Evolutionary conservation across 2,329 filamentous ascomycete species (phyloP), one percentile per base, ranked within the genome.

Genomic region (Stenocarpella maydis): DNA sequence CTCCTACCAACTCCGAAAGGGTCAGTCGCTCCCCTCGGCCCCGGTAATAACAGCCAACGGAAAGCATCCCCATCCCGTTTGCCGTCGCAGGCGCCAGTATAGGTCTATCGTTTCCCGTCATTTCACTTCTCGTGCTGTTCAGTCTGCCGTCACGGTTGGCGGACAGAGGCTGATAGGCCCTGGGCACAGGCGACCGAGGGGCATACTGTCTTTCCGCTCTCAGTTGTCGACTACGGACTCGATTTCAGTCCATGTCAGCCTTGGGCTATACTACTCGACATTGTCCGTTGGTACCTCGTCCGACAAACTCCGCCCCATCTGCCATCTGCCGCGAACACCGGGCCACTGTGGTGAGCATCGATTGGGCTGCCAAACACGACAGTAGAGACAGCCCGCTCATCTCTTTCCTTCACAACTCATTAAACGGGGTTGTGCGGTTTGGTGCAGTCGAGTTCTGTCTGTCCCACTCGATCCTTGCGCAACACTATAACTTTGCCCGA

Each of bases 21-120:
- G 43, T 52, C 61, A 53, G 58, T 55, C 31, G 58, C 39, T 58
- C 31, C 10, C 58, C 31, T 50, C 50, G 67, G 67, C 54, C 31
- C 50, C 50, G 67, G 67, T 65, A 50, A 49, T 50, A 69, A 69
- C 67, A 58, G 41, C 50, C 50, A 53, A 65, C 67, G 50, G 63
- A 69, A 45, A 50, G 39, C 34, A 65, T 65, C 31, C 55, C 49
- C 49, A 69, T 65, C 26, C 65, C 41, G 47, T 50, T 58, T 53
- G 55, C 65, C 50, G 54, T 58, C 41, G 31, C 28, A 54, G 54
- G 49, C 50, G 26, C 55, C 65, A 43, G 52, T 50, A 24, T 58
- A 68, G 41, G 55, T 58, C 28, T 45, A 37, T 31, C 68, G 58
- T 58, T 47, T 64, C 58, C 49, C 60, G 50, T 65, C 60, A 37